Base-by-base conservation (phyloP, 78 protist species). In the Dictyostelium purpureum region DNA sequence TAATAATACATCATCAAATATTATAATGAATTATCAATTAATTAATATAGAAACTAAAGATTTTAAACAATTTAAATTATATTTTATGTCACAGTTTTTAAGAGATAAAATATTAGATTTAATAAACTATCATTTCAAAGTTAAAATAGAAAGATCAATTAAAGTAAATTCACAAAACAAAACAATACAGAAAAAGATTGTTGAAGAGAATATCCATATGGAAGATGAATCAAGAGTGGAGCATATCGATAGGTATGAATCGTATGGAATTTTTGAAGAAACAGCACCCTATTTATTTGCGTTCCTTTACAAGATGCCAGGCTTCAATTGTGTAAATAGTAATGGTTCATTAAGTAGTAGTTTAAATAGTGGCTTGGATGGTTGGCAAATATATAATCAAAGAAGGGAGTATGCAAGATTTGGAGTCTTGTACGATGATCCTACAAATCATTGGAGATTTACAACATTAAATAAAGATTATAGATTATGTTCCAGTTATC, bases 201-300 rank as follows among this genome's bases (percentile, higher is more conserved):
- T 40, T 9, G 38, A 83, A 6, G 90, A 83, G 6, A 83, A 83
- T 43, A 83, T 83, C 1, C 33, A 70, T 21, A 26, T 83, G 79
- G 59, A 51, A 28, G 80, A 54, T n/a, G 51, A 83, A 4, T 42
- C 59, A 37, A 19, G 79, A 3, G 61, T 83, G n/a, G 80, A 70
- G n/a, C 79, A 83, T 57, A 70, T 70, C 26, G 80, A 83, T 83
- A 21, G 56, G 2, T 83, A 69, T 56, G 90, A 83, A 56, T 51
- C 57, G n/a, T 71, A 70, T 37, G 90, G 90, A 42, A 49, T 83
- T 0, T 83, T 83, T 57, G 90, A 83, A 43, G 90, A 83, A 9
- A 38, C 73, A 5, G 54, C 71, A 12, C 90, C 90, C 10, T 70
- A 38, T 56, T 38, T 83, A 47, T 83, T 70, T 71, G 76, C 90